These are phyloP conservation scores for Arabis hirsuta DNA, from an alignment of 345 rosid species.

Conservation along the genomic window DNA sequence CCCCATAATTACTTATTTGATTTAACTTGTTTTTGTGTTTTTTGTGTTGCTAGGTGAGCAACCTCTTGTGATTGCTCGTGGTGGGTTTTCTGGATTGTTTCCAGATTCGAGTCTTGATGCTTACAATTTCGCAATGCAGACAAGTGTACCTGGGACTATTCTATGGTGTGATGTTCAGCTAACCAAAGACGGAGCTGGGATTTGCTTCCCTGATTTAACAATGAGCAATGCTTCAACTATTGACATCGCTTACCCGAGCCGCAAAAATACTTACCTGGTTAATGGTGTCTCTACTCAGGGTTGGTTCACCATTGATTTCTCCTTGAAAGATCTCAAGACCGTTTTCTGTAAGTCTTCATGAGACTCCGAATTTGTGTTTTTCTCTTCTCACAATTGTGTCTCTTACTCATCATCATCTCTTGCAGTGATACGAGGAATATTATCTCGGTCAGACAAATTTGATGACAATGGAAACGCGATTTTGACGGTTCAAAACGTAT, in stretches of 20 bases:
- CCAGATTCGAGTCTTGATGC: conserved; percentile 69
- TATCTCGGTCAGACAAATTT: conserved; percentile 21
- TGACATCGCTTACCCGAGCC: rapidly evolving
- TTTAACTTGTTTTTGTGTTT: background rate
- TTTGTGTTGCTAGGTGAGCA: conserved; percentile 57
- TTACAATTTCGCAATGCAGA: conserved; percentile 46
- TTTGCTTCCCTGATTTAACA: conserved; percentile 69
- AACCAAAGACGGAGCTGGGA: conserved; percentile 74
- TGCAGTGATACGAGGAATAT: conserved; percentile 33
- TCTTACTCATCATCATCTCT: background rate
- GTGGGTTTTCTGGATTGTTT: conserved; percentile 89
- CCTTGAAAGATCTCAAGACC: conserved; percentile 44
- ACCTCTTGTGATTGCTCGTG: conserved; percentile 81
- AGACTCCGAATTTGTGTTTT: background rate
- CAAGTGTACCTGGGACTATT: conserved; percentile 45
- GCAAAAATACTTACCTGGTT: conserved; percentile 44
- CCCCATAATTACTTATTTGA: background rate
- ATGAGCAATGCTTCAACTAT: conserved; percentile 60
- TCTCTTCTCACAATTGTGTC: background rate
- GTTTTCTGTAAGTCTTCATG: conserved; percentile 52
- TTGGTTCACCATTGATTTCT: conserved; percentile 77
- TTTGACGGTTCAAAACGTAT: conserved; percentile 49
- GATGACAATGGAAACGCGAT: conserved; percentile 39
- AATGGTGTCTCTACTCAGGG: conserved; percentile 59
- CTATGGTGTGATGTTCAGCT: conserved; percentile 92